Base-by-base conservation (phyloP, 768 basidiomycete genomes). In the Pholiota molesta region DNA sequence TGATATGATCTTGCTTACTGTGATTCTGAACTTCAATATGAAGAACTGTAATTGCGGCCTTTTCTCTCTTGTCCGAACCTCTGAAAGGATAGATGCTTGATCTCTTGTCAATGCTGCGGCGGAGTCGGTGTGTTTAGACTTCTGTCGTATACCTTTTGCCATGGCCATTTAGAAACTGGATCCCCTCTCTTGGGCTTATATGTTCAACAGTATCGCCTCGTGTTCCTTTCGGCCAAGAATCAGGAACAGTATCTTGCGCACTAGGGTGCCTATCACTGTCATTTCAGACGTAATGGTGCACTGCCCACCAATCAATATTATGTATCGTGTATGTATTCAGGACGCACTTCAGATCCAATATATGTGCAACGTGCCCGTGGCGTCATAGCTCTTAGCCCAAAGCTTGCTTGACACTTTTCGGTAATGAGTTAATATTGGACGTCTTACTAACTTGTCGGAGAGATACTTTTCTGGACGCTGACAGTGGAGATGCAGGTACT, bases 81-180 rank as follows among this genome's bases (percentile, higher is more conserved):
- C 2, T 23, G 47, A 49, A 49, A 49, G 47, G 47, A 26, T 49
- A 49, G 23, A 49, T 49, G 47, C 23, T 26, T 21, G 13, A 13
- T 14, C 9, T 26, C 10, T 47, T 23, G n/a, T n/a, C n/a, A n/a
- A n/a, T n/a, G 9, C 7, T 9, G 11, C 19, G n/a, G 44, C n/a
- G 44, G 44, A 10, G 44, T 19, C 19, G 47, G 23, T 5, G 21
- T 28, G 26, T 49, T 26, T 49, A 49, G 4, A 14, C 47, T 49
- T 49, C 47, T 49, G 23, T 49, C 47, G 47, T 23, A 49, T 49
- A 26, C 47, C 47, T 49, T 49, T 49, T 49, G 47, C 23, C 47
- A 49, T 26, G 47, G 19, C 11, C 47, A 26, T 49, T 49, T 49
- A 19, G 47, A 10, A 49, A 26, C 23, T 23, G 47, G 47, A 49